Percentiles rank a stretch among this genome's conserved stretches.
These are phyloP conservation scores for Diplocarpon mali DNA, from an alignment of 2,329 filamentous ascomycete genomes.

Conservation along the genomic window DNA sequence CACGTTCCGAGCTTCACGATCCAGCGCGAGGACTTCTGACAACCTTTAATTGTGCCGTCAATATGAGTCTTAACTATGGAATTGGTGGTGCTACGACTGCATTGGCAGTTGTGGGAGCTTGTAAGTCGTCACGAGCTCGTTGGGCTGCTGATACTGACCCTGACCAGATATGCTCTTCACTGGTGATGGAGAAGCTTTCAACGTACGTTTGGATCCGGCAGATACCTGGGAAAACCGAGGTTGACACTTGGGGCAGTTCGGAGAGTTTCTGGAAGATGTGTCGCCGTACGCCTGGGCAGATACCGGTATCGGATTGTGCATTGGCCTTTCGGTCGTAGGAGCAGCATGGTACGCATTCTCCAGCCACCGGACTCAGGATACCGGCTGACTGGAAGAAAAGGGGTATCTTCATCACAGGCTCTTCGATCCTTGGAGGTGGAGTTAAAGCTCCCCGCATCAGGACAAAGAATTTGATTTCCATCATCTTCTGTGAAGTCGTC, in stretches of 20 bases:
- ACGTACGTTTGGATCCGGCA: constrained; percentile 44
- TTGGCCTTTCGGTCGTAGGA: constrained; percentile 90
- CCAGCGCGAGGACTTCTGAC: neutral
- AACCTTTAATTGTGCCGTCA: constrained; percentile 20
- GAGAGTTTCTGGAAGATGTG: constrained; percentile 84
- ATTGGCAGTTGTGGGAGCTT: constrained; percentile 63
- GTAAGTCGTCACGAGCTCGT: constrained; percentile 46
- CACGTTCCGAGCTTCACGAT: constrained; percentile 5
- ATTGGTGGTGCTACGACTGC: constrained; percentile 56
- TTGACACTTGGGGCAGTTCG: constrained; percentile 48
- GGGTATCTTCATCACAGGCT: constrained; percentile 98
- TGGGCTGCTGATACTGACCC: constrained; percentile 17
- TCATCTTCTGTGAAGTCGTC: constrained; percentile 99
- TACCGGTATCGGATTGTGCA: constrained; percentile 85
- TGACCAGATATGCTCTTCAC: constrained; percentile 93
- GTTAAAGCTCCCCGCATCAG: constrained; percentile 95
- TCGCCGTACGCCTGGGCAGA: constrained; percentile 92
- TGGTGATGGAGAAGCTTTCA: constrained; percentile 89
- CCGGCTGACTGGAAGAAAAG: constrained; percentile 35
- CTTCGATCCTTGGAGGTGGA: constrained; percentile 91
- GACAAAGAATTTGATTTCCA: constrained; percentile 98
- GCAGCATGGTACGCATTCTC: constrained; percentile 69
- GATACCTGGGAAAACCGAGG: constrained; percentile 6
- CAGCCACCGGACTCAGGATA: neutral
- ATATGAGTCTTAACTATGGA: constrained; percentile 66